Percentiles rank a stretch among this genome's conserved stretches.
Conservation (phyloP, 331 rosid genomes). For the Pyracantha coccinea region DNA sequence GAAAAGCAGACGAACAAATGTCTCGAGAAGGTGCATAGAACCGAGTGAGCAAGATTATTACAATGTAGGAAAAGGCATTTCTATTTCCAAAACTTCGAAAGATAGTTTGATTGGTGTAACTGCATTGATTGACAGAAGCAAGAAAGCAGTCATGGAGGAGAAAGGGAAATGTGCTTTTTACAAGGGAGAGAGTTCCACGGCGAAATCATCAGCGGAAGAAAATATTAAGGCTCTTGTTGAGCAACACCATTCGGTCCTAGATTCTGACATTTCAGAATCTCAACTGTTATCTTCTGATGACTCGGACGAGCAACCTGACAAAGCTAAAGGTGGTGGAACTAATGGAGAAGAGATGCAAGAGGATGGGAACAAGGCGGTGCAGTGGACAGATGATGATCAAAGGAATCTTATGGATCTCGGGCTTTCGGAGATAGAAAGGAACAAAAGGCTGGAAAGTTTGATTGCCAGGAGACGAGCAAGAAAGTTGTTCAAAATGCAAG, state of each 20-base stretch:
- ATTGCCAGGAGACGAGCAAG: constrained; percentile 66
- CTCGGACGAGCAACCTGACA: constrained; percentile 2
- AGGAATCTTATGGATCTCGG: constrained; percentile 72
- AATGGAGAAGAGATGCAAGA: constrained; percentile 35
- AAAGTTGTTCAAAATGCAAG: constrained; percentile 26
- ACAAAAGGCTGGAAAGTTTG: constrained; percentile 64
- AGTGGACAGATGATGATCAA: constrained; percentile 83
- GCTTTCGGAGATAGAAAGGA: constrained; percentile 72
- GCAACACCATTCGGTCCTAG: constrained; percentile 3
- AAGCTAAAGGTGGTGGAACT: constrained; percentile 6
- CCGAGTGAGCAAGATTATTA: constrained; percentile 23
- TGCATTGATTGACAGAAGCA: background rate
- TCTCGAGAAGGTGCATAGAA: constrained; percentile 21
- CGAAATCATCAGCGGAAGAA: background rate
- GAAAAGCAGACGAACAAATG: constrained; percentile 42
- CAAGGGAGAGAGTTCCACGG: constrained; percentile 21
- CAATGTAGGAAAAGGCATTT: constrained; percentile 16
- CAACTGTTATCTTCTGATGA: constrained; percentile 15
- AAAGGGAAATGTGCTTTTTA: background rate
- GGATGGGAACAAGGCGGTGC: constrained; percentile 41
- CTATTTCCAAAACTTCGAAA: constrained; percentile 6
- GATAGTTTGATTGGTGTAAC: constrained; percentile 3
- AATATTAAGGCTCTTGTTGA: constrained; percentile 1
- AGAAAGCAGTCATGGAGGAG: background rate
- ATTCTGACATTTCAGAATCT: constrained; percentile 28